These are phyloP conservation scores for Mycosphaerelloides madeirae DNA, from an alignment of 2,329 filamentous ascomycete species.

Conservation along the genomic window DNA sequence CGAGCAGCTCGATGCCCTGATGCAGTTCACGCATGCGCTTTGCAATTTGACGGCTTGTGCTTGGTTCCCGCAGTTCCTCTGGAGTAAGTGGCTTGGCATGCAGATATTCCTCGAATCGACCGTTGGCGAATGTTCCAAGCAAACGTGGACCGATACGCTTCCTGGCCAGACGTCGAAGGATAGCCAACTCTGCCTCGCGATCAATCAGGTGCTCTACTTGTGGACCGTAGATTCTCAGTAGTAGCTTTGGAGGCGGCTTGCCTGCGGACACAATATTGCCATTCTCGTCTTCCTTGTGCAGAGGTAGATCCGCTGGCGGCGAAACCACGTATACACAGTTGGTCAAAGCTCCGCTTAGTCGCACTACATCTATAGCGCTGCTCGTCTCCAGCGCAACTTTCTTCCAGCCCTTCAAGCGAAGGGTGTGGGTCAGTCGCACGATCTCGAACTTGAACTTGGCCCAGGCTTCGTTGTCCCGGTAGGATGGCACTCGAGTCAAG, in stretches of 20 bases:
- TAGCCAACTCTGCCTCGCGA: conserved; percentile 79
- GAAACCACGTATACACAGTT: conserved; percentile 95
- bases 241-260: conserved; percentile 63
- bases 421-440: conserved; percentile 78
- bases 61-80: conserved; percentile 69
- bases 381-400: conserved; percentile 69
- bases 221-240: conserved; percentile 88
- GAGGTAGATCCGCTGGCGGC: conserved; percentile 62
- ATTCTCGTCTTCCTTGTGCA: conserved; percentile 32
- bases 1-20: conserved; percentile 81
- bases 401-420: conserved; percentile 88
- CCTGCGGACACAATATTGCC: conserved; percentile 27
- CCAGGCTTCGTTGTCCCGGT: conserved; percentile 60
- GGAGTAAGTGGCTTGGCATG: conserved; percentile 76
- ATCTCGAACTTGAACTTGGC: conserved; percentile 87
- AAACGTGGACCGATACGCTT: conserved; percentile 92
- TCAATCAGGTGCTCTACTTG: conserved; percentile 96
- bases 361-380: conserved; percentile 63
- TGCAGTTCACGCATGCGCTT: conserved; percentile 97
- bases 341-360: conserved; percentile 85
- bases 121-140: conserved; percentile 87
- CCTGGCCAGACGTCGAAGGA: conserved; percentile 76
- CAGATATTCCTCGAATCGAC: conserved; percentile 92
- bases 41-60: conserved; percentile 86
- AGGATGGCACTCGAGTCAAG: conserved; percentile 24